Base-by-base conservation (phyloP, 352 stramenopile species). In the Phytopythium helicoides region DNA sequence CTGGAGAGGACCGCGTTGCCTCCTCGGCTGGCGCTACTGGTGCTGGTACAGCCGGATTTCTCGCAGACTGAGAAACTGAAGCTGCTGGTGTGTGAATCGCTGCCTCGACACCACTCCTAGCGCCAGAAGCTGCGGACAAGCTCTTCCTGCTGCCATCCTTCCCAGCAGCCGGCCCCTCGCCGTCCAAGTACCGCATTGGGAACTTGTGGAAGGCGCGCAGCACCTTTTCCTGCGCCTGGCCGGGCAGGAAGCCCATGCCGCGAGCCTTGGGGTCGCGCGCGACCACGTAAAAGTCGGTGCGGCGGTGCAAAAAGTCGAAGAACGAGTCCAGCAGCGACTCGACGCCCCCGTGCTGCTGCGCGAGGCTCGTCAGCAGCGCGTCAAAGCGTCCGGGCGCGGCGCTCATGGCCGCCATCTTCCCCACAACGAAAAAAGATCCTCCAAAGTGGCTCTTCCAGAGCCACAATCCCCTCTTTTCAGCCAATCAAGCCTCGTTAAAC, bases 201-300 rank as follows among this genome's bases (percentile, higher is more conserved):
- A 85, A 81, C 62, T 86, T 91, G 15, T 71, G 58, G 47, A 94
- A 91, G 1, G 81, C 74, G 12, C 58, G 39, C 0, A 92, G 23
- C 11, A 80, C 67, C 57, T 80, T 85, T 54, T 83, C 56, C 57
- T 92, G 60, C 9, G 83, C 81, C 16, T 85, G 60, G 7, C 75
- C 79, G 0, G 81, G 76, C 19, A 66, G 38, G 55, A 91, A 93
- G 12, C 79, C 81, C 76, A 90, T 89, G 40, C 66, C 66, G 35
- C 66, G 60, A 14, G 28, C 54, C 31, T 14, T 56, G 3, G 81
- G 81, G 52, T 91, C 70, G 25, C 56, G 60, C 33, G 78, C 71
- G 44, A 89, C 74, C 21, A 76, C 76, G 73, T 98, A 99, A 66
- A 99, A 99, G 76, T 99, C 97, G 15, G 96, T 99, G 64, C 99